Conservation (phyloP, 164 flowering plant species). For the Aristolochia contorta region DNA sequence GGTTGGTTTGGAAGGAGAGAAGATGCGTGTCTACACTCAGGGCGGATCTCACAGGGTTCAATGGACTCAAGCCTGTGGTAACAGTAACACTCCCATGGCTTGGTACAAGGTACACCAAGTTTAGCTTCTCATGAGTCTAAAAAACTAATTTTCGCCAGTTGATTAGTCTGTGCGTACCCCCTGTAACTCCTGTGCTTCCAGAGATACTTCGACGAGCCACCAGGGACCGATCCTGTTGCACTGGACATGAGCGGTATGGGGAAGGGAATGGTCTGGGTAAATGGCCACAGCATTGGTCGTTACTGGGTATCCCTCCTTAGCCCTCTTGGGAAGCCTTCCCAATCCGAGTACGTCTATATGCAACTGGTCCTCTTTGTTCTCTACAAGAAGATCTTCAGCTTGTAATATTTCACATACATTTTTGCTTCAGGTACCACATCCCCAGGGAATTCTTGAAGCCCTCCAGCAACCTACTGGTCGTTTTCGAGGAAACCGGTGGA, state of each 20-base stretch:
- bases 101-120: constrained; percentile 72
- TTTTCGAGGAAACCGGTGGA: constrained; percentile 68
- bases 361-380: too few species aligned
- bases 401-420: not conserved
- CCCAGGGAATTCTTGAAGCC: constrained; percentile 78
- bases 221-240: constrained; percentile 56
- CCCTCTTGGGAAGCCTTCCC: constrained; percentile 56
- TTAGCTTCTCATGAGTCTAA: not conserved
- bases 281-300: constrained; percentile 74
- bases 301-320: constrained; percentile 61
- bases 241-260: constrained; percentile 46
- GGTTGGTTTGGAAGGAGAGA: constrained; percentile 72
- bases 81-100: constrained; percentile 30
- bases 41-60: constrained; percentile 43
- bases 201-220: constrained; percentile 68
- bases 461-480: constrained; percentile 51
- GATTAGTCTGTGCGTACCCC: too few species aligned
- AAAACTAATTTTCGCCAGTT: not conserved
- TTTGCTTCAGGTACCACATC: constrained; percentile 55
- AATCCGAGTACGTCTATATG: constrained; percentile 45
- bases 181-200: constrained; percentile 15
- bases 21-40: constrained; percentile 28
- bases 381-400: too few species aligned
- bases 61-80: constrained; percentile 39
- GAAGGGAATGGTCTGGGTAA: constrained; percentile 79